A percentile compares a stretch with the other conserved stretches of the same genome.
Evolutionary conservation across 306 rosid genomes (phyloP).

Genomic region (Glycine tomentella): DNA sequence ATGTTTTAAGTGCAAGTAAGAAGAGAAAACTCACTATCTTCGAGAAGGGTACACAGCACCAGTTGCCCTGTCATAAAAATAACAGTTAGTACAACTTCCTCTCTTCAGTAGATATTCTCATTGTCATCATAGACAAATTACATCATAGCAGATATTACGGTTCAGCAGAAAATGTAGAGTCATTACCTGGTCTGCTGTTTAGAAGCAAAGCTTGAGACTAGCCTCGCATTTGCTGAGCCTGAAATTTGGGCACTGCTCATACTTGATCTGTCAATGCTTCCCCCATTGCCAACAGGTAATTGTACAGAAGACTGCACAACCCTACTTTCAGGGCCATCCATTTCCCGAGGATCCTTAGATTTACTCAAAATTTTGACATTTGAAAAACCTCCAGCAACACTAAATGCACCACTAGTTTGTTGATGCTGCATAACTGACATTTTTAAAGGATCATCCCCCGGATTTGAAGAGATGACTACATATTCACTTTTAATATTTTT

Average conservation of each 20-base stretch:
- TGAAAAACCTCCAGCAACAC: conserved; percentile 64
- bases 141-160: background rate
- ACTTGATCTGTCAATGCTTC: conserved; percentile 55
- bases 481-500: too few relatives aligned
- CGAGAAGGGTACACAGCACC: conserved; percentile 60
- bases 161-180: conserved; percentile 20
- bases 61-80: conserved; percentile 61
- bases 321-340: conserved; percentile 62
- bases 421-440: conserved; percentile 63
- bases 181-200: conserved; percentile 77
- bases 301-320: conserved; percentile 63
- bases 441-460: conserved; percentile 51
- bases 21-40: conserved; percentile 65
- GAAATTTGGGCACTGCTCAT: conserved; percentile 54
- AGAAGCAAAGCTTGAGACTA: conserved; percentile 50
- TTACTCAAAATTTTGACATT: conserved; percentile 78
- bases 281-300: conserved; percentile 69
- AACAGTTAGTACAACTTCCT: conserved; percentile 31
- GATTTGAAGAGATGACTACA: background rate
- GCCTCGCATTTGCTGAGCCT: conserved; percentile 77
- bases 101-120: background rate
- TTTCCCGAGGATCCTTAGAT: conserved; percentile 68
- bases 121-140: too few relatives aligned
- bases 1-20: background rate
- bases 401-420: conserved; percentile 69